Evolutionary conservation across 2,329 filamentous ascomycete genomes (phyloP), one percentile per base, ranked within the genome.

Genomic region (Periconia sp.): DNA sequence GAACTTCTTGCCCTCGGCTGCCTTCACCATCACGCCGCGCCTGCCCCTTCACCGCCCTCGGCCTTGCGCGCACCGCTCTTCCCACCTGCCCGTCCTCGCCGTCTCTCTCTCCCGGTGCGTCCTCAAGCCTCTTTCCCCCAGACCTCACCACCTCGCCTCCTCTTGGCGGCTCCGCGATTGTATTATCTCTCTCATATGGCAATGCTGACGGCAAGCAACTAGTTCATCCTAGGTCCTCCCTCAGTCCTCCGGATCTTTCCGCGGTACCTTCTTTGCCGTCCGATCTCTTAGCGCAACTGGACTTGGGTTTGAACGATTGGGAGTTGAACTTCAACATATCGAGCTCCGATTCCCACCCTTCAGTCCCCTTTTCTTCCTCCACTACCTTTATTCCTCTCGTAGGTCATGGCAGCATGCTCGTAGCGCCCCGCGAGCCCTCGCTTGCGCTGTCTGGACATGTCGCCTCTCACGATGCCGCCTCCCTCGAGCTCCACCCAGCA

Each of bases 381-480:
- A 17, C 45, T 42, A 42, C 41, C 19, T 18, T 5, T n/a, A 13
- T 5, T 11, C 11, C 10, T 18, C 11, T n/a, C n/a, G 41, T 18
- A 15, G 17, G 41, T n/a, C 19, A 20, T 64, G 59, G 56, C 67
- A 66, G 58, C 60, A 72, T 70, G 68, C 59, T 65, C 56, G 62
- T 65, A 66, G 65, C 52, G 60, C 49, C 58, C 56, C 50, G 58
- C 58, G 54, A 55, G 53, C 60, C 56, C 41, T 52, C 54, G 53
- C 55, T 30, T 30, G 30, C 50, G 54, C 52, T 37, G 50, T 31
- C 46, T 50, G 20, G 19, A 52, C 23, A 57, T 58, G 59, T 23
- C 23, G 44, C 45, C 30, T 14, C 23, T 37, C 33, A 37, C 33
- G 33, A 37, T 37, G 50, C 53, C 57, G 41, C 62, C 58, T 59